phyloP scores from a whole-genome alignment of 345 rosid species.

The Eucalyptus polybractea region DNA sequence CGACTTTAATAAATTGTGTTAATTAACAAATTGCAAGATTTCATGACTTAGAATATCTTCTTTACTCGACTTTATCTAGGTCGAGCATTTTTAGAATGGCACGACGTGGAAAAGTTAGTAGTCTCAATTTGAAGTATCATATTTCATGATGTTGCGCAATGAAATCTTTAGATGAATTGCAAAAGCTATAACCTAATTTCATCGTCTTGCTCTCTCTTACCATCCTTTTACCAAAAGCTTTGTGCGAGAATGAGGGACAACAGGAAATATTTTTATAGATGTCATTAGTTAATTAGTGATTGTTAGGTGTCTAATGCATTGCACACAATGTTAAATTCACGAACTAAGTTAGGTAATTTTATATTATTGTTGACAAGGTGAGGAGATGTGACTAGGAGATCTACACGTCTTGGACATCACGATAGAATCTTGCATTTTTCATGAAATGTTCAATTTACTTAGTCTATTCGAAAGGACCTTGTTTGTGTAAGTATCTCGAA shows the following conservation, averaged over 20 bases:
- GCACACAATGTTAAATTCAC: not conserved
- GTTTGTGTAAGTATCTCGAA: not conserved
- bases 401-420: not conserved
- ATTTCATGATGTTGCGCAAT: not conserved
- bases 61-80: not conserved
- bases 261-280: not conserved
- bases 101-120: rapidly evolving
- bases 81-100: not conserved
- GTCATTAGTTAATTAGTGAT: not conserved
- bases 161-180: not conserved
- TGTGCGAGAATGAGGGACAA: not conserved
- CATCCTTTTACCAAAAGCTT: not conserved
- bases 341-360: not conserved
- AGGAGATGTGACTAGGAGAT: not conserved
- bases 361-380: not conserved
- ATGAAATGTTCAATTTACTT: not conserved
- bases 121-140: not conserved
- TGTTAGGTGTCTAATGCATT: not conserved
- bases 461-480: not conserved
- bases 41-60: not conserved
- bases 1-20: not conserved
- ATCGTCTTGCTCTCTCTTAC: not conserved
- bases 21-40: not conserved
- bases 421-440: not conserved
- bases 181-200: not conserved